Evolutionary conservation across 1,139 yeast genomes (phyloP), one percentile per base, ranked within the genome.

Genomic region (Debaryomyces robertsiae): DNA sequence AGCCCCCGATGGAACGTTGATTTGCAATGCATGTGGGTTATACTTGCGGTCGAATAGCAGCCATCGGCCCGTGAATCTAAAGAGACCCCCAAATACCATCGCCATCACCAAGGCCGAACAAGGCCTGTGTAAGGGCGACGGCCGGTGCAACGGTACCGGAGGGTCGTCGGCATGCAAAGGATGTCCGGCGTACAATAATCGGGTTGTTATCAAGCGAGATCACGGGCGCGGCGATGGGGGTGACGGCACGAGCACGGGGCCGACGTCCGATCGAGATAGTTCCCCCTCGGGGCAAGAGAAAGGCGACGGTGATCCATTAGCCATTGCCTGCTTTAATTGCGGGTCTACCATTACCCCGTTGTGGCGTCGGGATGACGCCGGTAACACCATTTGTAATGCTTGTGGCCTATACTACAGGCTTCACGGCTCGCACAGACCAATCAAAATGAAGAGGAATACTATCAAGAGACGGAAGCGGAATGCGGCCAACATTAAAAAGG

Each of bases 141-240:
- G 95, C 4, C 73, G 82, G 47, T 87, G 95, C 60, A 86, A 86
- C 54, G 95, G 95, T 2, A 86, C 93, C 1, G 95, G 95, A 3
- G 95, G 95, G 1, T 67, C 90, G 2, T 75, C 75, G 3, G 89
- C 89, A 2, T 87, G 95, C 58, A 74, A 81, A 48, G 90, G 91
- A 3, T 87, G 95, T 57, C 94, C 95, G 2, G 90, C 93, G 3
- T 85, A 63, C 57, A 85, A 86, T 55, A 87, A 87, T 62, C 71
- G 94, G 41, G 71, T 82, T 31, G 72, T 75, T 24, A 53, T 73
- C 17, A 54, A 58, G 43, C 60, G 43, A 46, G 54, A 49, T 44
- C 39, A 22, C 42, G 10, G 27, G 10, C 18, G 13, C 6, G 36
- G 17, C 9, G 30, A 15, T 10, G 27, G 15, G 5, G 29, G 18